Evolutionary conservation across 225 moss, liverwort and hornwort genomes (phyloP).

Genomic region (Anthoceros angustus): DNA sequence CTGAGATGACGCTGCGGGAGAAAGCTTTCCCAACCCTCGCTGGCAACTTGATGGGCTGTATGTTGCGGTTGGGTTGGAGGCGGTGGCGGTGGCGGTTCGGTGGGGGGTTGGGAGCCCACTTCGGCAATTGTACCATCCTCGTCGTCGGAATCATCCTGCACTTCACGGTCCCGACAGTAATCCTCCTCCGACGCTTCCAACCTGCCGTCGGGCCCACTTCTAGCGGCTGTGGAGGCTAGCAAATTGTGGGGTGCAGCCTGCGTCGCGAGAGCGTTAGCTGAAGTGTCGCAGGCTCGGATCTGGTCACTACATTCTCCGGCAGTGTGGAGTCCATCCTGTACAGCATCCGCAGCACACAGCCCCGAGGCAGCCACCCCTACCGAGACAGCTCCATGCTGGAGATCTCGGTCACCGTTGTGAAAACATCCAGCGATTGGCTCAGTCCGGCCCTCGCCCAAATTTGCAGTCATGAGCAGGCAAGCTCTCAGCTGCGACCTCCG

Average conservation of each 20-base stretch:
- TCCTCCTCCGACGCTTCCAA: constrained; percentile 18
- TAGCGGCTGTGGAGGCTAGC: constrained; percentile 2
- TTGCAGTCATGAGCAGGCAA: constrained; percentile 55
- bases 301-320: neutral
- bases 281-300: no score
- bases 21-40: constrained; percentile 63
- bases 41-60: constrained; percentile 7
- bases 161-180: constrained; percentile 23
- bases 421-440: constrained; percentile 19
- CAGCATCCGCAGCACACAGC: neutral
- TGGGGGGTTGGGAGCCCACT: constrained; percentile 17
- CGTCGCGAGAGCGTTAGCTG: no score
- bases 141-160: constrained; percentile 47
- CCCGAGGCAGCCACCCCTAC: neutral
- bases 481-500: neutral
- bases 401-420: constrained; percentile 15
- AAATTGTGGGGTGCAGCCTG: no score
- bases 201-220: constrained; percentile 3
- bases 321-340: neutral
- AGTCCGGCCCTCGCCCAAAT: constrained; percentile 45
- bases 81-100: constrained; percentile 5
- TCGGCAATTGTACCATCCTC: constrained; percentile 24
- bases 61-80: constrained; percentile 11
- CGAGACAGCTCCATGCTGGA: constrained; percentile 17
- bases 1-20: constrained; percentile 46